Percentiles rank a stretch among this genome's conserved stretches.
These are phyloP conservation scores for Aspergillus texensis DNA, from an alignment of 2,329 filamentous ascomycete species.

Conservation along the genomic window DNA sequence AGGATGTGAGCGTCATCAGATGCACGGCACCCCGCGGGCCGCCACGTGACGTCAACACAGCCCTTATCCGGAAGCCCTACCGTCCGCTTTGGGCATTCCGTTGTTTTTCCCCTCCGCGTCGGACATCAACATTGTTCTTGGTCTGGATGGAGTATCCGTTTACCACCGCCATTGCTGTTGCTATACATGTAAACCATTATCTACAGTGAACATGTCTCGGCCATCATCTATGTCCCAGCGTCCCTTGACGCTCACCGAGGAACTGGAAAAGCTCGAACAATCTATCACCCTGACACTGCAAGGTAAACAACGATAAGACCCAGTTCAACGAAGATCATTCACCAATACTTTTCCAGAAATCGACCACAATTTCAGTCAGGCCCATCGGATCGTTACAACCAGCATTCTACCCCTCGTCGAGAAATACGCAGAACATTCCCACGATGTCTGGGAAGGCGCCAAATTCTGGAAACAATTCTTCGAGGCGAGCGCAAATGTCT, in stretches of 20 bases:
- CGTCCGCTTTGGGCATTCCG: constrained; percentile 32
- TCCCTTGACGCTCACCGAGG: constrained; percentile 81
- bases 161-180: background rate
- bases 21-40: constrained; percentile 18
- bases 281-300: constrained; percentile 95
- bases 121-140: constrained; percentile 20
- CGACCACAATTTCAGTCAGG: constrained; percentile 96
- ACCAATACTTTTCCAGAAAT: constrained; percentile 68
- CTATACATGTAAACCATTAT: background rate
- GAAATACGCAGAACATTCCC: constrained; percentile 91
- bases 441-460: constrained; percentile 93
- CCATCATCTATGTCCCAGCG: constrained; percentile 52
- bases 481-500: constrained; percentile 96
- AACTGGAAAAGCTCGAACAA: constrained; percentile 93
- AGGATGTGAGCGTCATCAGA: constrained; percentile 13
- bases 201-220: constrained; percentile 52
- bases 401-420: constrained; percentile 93
- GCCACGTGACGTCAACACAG: constrained; percentile 31
- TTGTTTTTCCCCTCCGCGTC: constrained; percentile 33
- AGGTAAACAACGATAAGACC: constrained; percentile 54
- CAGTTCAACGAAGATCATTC: constrained; percentile 14
- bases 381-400: constrained; percentile 91
- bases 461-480: constrained; percentile 99
- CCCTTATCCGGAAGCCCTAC: constrained; percentile 42
- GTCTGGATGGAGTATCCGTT: background rate